phyloP scores from a whole-genome alignment of 148 eudicot genomes.

The Vaccinium darrowii region DNA sequence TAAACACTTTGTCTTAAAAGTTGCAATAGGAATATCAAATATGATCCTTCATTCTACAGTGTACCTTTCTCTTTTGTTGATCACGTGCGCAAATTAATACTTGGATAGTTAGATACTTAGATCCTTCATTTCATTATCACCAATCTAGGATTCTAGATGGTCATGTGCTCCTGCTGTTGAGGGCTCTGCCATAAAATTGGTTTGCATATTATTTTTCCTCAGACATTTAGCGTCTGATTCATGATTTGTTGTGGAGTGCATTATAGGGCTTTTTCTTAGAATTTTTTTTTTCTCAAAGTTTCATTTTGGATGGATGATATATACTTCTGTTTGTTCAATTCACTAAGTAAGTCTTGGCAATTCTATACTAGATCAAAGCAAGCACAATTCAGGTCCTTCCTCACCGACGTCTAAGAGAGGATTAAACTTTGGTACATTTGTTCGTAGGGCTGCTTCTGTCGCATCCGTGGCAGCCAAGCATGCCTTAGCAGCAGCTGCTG shows the following conservation, averaged over 20 bases:
- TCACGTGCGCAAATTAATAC: background rate
- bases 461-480: slow-evolving; percentile 88
- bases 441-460: slow-evolving; percentile 76
- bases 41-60: background rate
- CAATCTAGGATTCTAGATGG: background rate
- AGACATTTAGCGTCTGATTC: background rate
- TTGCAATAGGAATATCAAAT: background rate
- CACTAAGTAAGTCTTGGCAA: slow-evolving; percentile 1
- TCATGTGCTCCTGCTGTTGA: background rate
- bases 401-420: slow-evolving; percentile 58
- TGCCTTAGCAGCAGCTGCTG: slow-evolving; percentile 67
- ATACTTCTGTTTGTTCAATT: background rate
- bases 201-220: background rate
- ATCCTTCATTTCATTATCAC: background rate
- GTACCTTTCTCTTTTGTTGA: background rate
- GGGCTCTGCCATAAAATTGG: background rate
- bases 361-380: slow-evolving; percentile 72
- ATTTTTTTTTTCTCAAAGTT: background rate
- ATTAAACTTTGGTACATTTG: slow-evolving; percentile 53
- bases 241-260: slow-evolving; percentile 1
- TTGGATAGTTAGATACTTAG: background rate
- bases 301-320: background rate
- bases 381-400: slow-evolving; percentile 51
- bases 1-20: background rate
- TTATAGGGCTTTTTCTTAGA: background rate